Percentiles rank a stretch among this genome's conserved stretches.
Evolutionary conservation across 306 rosid species (phyloP).

Genomic region (Pueraria montana): DNA sequence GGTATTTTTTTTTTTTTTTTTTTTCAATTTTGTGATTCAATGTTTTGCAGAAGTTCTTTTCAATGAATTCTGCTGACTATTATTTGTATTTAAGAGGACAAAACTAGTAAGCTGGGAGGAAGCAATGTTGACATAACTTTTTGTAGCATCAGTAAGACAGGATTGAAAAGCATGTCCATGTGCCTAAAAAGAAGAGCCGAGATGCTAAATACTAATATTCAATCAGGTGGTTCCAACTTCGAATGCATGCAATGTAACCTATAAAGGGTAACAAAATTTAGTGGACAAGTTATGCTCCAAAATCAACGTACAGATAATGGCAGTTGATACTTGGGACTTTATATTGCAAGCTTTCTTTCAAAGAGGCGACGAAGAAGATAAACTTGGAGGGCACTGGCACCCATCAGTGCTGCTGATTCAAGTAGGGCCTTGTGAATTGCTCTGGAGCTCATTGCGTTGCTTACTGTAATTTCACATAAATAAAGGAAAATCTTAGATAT

Average conservation of each 20-base stretch:
- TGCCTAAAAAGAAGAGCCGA: slow-evolving; percentile 4
- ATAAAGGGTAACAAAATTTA: slow-evolving; percentile 8
- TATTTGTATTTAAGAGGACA: slow-evolving; percentile 8
- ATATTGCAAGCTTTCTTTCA: slow-evolving; percentile 57
- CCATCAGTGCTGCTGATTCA: slow-evolving; percentile 70
- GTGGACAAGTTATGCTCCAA: background rate
- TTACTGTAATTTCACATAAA: slow-evolving; percentile 50
- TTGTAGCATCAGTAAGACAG: slow-evolving; percentile 17
- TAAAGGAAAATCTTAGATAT: background rate
- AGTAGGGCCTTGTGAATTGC: slow-evolving; percentile 74
- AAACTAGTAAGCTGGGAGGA: background rate
- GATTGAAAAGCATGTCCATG: background rate
- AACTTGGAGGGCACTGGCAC: slow-evolving; percentile 74
- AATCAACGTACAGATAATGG: slow-evolving; percentile 9
- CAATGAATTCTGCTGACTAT: background rate
- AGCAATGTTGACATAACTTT: slow-evolving; percentile 12
- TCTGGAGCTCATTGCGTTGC: slow-evolving; percentile 67
- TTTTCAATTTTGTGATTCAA: background rate
- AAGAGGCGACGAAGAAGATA: slow-evolving; percentile 74
- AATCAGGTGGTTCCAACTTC: background rate
- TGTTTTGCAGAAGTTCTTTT: background rate
- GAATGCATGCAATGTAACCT: slow-evolving; percentile 20
- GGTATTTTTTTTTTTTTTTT: background rate
- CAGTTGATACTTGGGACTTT: slow-evolving; percentile 49
- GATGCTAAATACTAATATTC: slow-evolving; percentile 4